Evolutionary conservation across 352 stramenopile genomes (phyloP).

Genomic region (Phytophthora syringae): DNA sequence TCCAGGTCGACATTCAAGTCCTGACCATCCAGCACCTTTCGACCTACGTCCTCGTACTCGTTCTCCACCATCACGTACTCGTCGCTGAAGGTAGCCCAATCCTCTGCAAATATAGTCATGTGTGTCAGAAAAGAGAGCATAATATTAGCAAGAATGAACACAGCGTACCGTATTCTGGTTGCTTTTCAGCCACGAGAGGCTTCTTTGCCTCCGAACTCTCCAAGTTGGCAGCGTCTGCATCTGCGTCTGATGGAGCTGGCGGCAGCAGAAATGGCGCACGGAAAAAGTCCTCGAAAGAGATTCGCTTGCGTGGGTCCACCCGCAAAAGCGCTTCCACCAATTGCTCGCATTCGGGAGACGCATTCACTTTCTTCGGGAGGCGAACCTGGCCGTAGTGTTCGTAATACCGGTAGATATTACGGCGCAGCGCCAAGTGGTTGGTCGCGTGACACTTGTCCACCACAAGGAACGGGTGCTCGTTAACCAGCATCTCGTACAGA

Average conservation of each 20-base stretch:
- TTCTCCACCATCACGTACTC: conserved; percentile 87
- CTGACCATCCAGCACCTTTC: conserved; percentile 69
- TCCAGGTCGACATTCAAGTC: conserved; percentile 53
- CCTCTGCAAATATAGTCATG: conserved; percentile 36
- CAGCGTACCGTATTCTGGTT: conserved; percentile 64
- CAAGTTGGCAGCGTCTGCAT: conserved; percentile 32
- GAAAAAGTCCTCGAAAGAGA: conserved; percentile 87
- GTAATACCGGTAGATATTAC: conserved; percentile 84
- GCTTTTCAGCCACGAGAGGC: conserved; percentile 71
- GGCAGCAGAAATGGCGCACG: conserved; percentile 69
- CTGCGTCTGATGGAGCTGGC: conserved; percentile 45
- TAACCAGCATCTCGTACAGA: conserved; percentile 85
- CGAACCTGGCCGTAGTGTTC: conserved; percentile 60
- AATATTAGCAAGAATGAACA: background rate
- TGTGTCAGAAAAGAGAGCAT: background rate
- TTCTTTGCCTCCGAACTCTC: conserved; percentile 66
- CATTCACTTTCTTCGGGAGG: conserved; percentile 55
- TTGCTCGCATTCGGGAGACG: conserved; percentile 69
- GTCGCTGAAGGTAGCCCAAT: conserved; percentile 77
- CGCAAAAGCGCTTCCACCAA: conserved; percentile 66
- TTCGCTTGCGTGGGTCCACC: conserved; percentile 65
- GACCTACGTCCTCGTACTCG: conserved; percentile 81
- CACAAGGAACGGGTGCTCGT: conserved; percentile 80
- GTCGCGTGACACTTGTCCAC: conserved; percentile 79
- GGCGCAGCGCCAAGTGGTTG: conserved; percentile 76